A percentile compares a stretch with the other conserved stretches of the same genome.
These are phyloP conservation scores for Ogataea chonburiensis DNA, from an alignment of 805 yeast species.

Conservation along the genomic window DNA sequence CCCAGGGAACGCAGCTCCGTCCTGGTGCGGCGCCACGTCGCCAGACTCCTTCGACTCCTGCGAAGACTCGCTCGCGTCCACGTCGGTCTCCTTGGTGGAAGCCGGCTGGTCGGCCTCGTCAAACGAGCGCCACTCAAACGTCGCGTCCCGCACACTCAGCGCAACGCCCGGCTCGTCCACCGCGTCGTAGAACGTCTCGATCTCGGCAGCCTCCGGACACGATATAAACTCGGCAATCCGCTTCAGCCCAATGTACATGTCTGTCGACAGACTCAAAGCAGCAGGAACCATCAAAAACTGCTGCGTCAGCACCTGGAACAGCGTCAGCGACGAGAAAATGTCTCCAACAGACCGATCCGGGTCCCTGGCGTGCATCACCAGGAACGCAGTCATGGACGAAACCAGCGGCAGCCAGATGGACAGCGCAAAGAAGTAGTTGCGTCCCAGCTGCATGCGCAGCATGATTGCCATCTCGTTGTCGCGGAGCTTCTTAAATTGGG, in stretches of 20 bases:
- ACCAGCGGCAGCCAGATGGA: slow-evolving; percentile 61
- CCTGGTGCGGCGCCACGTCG: too few relatives aligned
- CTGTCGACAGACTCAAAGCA: slow-evolving; percentile 64
- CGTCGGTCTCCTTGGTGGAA: slow-evolving; percentile 10
- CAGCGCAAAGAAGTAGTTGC: slow-evolving; percentile 56
- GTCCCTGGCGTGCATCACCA: slow-evolving; percentile 39
- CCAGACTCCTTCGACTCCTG: slow-evolving; percentile 16
- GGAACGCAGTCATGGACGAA: slow-evolving; percentile 62
- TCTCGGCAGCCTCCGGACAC: slow-evolving; percentile 37
- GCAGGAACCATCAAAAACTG: slow-evolving; percentile 69
- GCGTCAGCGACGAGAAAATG: slow-evolving; percentile 66
- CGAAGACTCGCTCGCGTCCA: background rate
- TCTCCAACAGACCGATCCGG: slow-evolving; percentile 50
- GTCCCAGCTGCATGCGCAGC: slow-evolving; percentile 58
- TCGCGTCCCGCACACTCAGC: slow-evolving; percentile 50
- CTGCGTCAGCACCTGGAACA: slow-evolving; percentile 59
- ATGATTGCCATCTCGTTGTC: slow-evolving; percentile 58
- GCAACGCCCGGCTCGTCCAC: slow-evolving; percentile 37
- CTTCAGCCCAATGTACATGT: slow-evolving; percentile 58
- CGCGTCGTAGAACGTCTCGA: slow-evolving; percentile 25
- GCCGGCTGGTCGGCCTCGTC: slow-evolving; percentile 34
- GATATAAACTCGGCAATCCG: slow-evolving; percentile 56
- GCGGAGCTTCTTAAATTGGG: slow-evolving; percentile 55
- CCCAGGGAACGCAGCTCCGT: slow-evolving; percentile 39
- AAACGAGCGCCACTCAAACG: slow-evolving; percentile 65